A percentile compares a stretch with the other conserved stretches of the same genome.
These are phyloP conservation scores for Heracleum sosnowskyi DNA, from an alignment of 129 eudicot species.

Conservation along the genomic window DNA sequence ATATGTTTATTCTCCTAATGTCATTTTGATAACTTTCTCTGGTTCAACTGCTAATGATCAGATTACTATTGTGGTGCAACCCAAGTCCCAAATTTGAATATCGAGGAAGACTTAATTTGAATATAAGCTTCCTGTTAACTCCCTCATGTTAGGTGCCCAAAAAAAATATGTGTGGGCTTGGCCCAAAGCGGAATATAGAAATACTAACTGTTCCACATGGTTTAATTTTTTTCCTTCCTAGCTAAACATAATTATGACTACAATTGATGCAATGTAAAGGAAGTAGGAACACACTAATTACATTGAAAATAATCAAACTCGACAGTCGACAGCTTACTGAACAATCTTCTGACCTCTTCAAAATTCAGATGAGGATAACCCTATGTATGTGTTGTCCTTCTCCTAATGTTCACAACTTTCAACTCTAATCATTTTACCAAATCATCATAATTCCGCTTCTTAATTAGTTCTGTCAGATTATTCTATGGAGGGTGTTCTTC, in stretches of 20 bases:
- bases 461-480: neutral
- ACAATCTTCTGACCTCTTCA: neutral
- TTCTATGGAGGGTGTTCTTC: neutral
- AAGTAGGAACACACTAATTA: too few species aligned
- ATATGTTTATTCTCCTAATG: neutral
- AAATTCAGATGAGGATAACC: neutral
- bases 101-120: neutral
- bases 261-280: neutral
- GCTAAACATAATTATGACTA: neutral
- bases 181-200: too few species aligned
- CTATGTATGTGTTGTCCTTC: neutral
- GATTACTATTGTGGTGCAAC: neutral
- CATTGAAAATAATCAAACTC: too few species aligned
- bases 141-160: neutral
- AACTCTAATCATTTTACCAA: neutral
- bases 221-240: neutral
- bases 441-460: neutral
- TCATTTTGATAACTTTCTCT: neutral
- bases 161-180: neutral
- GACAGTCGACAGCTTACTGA: neutral
- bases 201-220: neutral
- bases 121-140: neutral
- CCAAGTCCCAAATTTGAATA: neutral
- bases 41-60: neutral
- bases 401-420: neutral